These are phyloP conservation scores for Boletus sensibilis DNA, from an alignment of 768 basidiomycete species.

Conservation along the genomic window DNA sequence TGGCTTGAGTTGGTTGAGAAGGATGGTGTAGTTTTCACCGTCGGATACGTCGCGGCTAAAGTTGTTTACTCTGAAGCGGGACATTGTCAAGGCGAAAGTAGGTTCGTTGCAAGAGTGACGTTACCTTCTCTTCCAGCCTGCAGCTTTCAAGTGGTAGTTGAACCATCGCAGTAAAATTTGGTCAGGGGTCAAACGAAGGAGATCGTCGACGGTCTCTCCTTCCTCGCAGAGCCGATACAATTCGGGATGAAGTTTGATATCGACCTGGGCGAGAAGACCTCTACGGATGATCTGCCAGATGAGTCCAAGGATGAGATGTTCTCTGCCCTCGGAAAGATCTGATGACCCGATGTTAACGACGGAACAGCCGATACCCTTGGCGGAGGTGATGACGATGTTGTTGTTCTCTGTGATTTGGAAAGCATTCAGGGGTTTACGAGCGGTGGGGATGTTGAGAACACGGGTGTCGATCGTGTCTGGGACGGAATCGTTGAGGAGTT, in stretches of 20 bases:
- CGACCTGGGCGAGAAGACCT: conserved; percentile 90
- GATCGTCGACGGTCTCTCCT: conserved; percentile 94
- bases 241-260: conserved; percentile 98
- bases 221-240: conserved; percentile 95
- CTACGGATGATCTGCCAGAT: conserved; percentile 99
- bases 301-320: conserved; percentile 94
- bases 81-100: background rate
- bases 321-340: conserved; percentile 89
- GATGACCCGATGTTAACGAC: conserved; percentile 97
- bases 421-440: conserved; percentile 85
- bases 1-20: conserved; percentile 94
- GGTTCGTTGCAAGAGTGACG: background rate
- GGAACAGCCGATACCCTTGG: conserved; percentile 97
- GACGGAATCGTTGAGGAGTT: conserved; percentile 98
- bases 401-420: conserved; percentile 99
- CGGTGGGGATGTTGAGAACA: conserved; percentile 87
- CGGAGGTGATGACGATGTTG: conserved; percentile 98
- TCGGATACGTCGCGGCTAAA: conserved; percentile 97
- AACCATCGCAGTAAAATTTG: conserved; percentile 99
- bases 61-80: conserved; percentile 78
- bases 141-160: conserved; percentile 96
- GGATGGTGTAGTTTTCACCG: conserved; percentile 95
- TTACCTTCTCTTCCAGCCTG: conserved; percentile 85
- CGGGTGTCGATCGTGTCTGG: conserved; percentile 99
- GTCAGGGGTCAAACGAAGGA: conserved; percentile 90